A percentile compares a stretch with the other conserved stretches of the same genome.
Conservation (phyloP, 345 rosid genomes). For the Lagerstroemia speciosa region DNA sequence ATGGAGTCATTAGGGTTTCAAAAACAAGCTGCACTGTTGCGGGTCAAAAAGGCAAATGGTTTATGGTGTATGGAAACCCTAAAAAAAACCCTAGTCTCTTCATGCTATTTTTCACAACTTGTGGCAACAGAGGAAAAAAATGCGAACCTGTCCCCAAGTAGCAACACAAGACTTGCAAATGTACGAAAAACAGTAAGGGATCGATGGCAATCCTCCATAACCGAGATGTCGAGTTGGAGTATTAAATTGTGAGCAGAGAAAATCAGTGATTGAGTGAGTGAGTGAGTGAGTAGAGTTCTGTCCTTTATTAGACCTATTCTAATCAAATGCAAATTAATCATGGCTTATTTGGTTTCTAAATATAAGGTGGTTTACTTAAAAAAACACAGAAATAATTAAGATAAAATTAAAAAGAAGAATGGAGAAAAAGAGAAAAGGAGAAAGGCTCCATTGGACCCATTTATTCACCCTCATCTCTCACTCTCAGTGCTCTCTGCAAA, state of each 20-base stretch:
- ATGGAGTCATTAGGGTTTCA: neutral
- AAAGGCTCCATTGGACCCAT: slow-evolving; percentile 16
- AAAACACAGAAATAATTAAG: neutral
- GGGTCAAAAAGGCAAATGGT: neutral
- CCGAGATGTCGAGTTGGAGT: no score
- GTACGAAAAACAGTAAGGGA: neutral
- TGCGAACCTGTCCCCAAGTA: neutral
- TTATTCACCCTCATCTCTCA: slow-evolving; percentile 4
- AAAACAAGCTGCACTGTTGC: neutral
- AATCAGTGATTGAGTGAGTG: no score
- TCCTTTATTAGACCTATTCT: no score
- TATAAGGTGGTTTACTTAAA: neutral
- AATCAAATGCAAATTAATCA: no score
- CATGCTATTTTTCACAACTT: slow-evolving; percentile 1
- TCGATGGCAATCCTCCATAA: no score
- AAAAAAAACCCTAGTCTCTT: neutral
- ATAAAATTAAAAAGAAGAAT: neutral
- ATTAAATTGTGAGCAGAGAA: no score
- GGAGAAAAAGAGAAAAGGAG: neutral
- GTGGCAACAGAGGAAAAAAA: neutral
- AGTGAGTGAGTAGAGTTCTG: no score
- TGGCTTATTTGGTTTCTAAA: no score
- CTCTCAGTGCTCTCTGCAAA: slow-evolving; percentile 30
- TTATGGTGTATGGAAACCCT: neutral
- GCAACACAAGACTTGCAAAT: neutral